phyloP scores from a whole-genome alignment of 768 basidiomycete genomes.

The Leccinellum albellum region DNA sequence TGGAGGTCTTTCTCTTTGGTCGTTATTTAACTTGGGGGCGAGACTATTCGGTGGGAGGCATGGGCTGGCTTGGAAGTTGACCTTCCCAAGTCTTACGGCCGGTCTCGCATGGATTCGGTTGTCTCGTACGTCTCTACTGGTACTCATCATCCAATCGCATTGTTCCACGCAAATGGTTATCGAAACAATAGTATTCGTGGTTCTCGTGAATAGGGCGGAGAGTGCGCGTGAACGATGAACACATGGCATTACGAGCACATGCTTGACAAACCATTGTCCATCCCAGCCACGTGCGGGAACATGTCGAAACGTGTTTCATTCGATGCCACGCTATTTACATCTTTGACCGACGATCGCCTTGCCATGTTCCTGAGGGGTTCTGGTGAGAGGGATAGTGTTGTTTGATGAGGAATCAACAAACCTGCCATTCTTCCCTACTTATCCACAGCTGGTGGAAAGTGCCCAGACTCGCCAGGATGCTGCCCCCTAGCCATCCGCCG shows the following conservation, averaged over 20 bases:
- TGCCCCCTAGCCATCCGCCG: constrained; percentile 94
- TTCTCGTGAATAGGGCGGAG: background rate
- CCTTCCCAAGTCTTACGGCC: constrained; percentile 29
- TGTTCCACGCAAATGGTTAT: background rate
- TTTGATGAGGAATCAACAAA: constrained; percentile 32
- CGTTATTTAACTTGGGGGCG: constrained; percentile 20
- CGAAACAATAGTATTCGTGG: background rate
- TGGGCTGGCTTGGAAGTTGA: constrained; percentile 34
- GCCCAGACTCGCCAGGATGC: constrained; percentile 89
- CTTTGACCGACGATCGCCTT: constrained; percentile 78
- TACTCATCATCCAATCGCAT: constrained; percentile 13
- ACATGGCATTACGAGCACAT: background rate
- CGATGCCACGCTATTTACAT: constrained; percentile 56
- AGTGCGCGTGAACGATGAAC: background rate
- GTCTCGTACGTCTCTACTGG: constrained; percentile 4
- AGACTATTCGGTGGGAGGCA: constrained; percentile 6
- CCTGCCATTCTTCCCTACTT: constrained; percentile 90
- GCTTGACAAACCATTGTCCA: background rate
- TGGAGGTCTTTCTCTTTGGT: constrained; percentile 12
- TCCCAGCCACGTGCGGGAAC: background rate
- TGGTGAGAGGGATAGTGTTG: constrained; percentile 1
- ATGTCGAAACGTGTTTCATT: background rate
- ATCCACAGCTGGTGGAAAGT: constrained; percentile 99
- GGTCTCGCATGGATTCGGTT: constrained; percentile 7
- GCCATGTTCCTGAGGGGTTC: constrained; percentile 63